These are phyloP conservation scores for Lablab purpureus DNA, from an alignment of 306 rosid genomes.

Conservation along the genomic window DNA sequence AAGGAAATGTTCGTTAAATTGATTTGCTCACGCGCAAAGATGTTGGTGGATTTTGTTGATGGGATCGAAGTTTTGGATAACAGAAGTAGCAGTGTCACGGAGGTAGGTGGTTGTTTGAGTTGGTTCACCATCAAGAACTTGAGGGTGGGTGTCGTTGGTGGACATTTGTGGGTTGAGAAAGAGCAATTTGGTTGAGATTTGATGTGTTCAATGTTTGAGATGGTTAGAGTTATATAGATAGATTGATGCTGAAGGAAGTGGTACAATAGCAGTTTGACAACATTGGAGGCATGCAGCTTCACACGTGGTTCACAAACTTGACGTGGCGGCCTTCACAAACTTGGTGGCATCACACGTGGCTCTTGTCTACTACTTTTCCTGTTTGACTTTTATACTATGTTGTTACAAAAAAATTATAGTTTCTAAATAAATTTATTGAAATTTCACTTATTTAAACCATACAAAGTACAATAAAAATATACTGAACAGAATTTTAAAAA, in stretches of 20 bases:
- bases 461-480: too few species aligned
- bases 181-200: not conserved
- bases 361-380: not conserved
- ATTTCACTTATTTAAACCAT: too few species aligned
- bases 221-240: not conserved
- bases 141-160: not conserved
- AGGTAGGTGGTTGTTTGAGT: slow-evolving; percentile 55
- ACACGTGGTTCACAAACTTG: slow-evolving; percentile 53
- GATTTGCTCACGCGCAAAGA: slow-evolving; percentile 72
- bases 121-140: slow-evolving; percentile 66
- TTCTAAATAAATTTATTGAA: too few species aligned
- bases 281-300: slow-evolving; percentile 53
- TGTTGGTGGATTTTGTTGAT: slow-evolving; percentile 86
- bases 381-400: not conserved
- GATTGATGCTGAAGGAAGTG: not conserved
- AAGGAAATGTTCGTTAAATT: not conserved
- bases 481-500: too few species aligned
- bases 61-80: slow-evolving; percentile 72
- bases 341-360: slow-evolving; percentile 46
- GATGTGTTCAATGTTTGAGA: not conserved
- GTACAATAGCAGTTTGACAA: not conserved
- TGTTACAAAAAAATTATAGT: too few species aligned
- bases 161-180: slow-evolving; percentile 44
- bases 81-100: slow-evolving; percentile 67
- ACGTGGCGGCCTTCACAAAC: slow-evolving; percentile 38